phyloP scores from a whole-genome alignment of 345 rosid genomes.

The Kernera saxatilis region DNA sequence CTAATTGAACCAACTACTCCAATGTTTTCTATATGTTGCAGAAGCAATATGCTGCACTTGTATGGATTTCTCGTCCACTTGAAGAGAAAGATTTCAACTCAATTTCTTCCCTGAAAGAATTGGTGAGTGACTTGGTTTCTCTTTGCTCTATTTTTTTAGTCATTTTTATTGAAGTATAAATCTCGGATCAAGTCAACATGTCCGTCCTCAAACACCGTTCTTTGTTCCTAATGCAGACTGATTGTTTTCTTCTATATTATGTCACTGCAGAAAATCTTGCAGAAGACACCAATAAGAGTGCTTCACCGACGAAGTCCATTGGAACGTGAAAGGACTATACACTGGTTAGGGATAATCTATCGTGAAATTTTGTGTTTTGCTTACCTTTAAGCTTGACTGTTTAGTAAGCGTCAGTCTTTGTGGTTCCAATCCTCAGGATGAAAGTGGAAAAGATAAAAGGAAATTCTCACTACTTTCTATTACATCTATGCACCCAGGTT shows the following conservation, averaged over 20 bases:
- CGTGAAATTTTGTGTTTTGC: background rate
- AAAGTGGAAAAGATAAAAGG: constrained; percentile 71
- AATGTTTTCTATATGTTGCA: constrained; percentile 28
- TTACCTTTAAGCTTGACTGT: constrained; percentile 13
- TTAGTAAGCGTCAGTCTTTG: background rate
- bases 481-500: constrained; percentile 96
- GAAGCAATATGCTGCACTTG: constrained; percentile 94
- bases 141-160: background rate
- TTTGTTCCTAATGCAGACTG: constrained; percentile 1
- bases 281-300: constrained; percentile 88
- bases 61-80: constrained; percentile 89
- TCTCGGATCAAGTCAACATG: background rate
- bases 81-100: constrained; percentile 56
- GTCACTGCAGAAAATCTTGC: constrained; percentile 55
- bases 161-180: background rate
- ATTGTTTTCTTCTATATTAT: background rate
- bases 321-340: constrained; percentile 74
- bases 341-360: constrained; percentile 46
- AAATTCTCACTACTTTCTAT: constrained; percentile 68
- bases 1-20: background rate
- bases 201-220: background rate
- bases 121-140: constrained; percentile 41
- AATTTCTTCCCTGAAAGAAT: constrained; percentile 53
- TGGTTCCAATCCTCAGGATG: constrained; percentile 54
- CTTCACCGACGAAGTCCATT: constrained; percentile 96